Conservation (phyloP, 106 monocot species). For the Amphibolis antarctica region DNA sequence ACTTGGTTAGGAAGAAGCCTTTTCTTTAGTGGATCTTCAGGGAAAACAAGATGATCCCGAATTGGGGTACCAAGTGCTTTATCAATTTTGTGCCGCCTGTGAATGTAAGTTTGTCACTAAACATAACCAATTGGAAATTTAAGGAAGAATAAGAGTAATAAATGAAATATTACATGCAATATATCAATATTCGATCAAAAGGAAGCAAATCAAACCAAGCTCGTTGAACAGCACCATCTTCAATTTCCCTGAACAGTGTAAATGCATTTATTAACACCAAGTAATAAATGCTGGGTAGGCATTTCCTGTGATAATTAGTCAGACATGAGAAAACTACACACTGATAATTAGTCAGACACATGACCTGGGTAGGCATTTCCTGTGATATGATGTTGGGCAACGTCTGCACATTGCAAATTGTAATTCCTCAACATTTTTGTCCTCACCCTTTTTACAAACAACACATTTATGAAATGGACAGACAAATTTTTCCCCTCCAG, state of each 20-base stretch:
- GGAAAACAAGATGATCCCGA: conserved; percentile 61
- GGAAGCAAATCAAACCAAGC: conserved; percentile 80
- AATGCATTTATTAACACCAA: neutral
- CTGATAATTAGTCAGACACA: neutral
- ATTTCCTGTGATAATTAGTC: too few species aligned
- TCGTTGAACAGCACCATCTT: conserved; percentile 35
- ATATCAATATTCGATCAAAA: conserved; percentile 72
- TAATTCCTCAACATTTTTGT: conserved; percentile 41
- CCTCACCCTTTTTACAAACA: conserved; percentile 63
- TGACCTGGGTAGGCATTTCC: conserved; percentile 90
- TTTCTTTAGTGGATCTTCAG: conserved; percentile 22
- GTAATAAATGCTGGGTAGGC: too few species aligned
- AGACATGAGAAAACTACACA: neutral
- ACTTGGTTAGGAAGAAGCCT: conserved; percentile 9
- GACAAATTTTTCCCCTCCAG: conserved; percentile 48
- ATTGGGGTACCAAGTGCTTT: conserved; percentile 39
- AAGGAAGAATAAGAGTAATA: neutral
- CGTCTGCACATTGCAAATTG: conserved; percentile 94
- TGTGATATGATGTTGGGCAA: conserved; percentile 87
- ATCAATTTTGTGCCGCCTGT: conserved; percentile 56
- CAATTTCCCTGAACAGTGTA: conserved; percentile 31
- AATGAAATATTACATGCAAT: conserved; percentile 44
- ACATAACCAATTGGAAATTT: neutral
- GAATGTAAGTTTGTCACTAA: neutral
- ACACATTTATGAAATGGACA: conserved; percentile 80